These are phyloP conservation scores for Tremellales sp. DNA, from an alignment of 1,284 basidiomycete species.

Conservation along the genomic window DNA sequence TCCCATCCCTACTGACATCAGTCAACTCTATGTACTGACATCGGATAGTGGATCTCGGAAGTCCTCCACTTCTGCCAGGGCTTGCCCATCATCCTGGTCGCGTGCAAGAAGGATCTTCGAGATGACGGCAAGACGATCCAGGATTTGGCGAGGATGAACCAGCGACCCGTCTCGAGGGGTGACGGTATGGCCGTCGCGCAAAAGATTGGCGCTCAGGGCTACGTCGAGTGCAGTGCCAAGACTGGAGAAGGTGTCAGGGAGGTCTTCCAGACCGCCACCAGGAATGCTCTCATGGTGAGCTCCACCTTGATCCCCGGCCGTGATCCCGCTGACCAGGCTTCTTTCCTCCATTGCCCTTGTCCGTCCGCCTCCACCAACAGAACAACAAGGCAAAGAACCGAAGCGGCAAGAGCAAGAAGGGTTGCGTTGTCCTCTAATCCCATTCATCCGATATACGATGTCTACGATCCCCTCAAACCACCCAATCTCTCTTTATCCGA, in stretches of 20 bases:
- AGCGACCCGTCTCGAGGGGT: constrained; percentile 64
- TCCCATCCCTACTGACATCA: not conserved
- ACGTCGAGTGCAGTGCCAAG: constrained; percentile 87
- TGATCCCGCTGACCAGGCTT: no score
- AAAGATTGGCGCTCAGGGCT: constrained; percentile 83
- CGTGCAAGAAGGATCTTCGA: constrained; percentile 87
- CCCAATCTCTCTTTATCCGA: not conserved
- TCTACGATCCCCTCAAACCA: no score
- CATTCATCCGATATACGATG: no score
- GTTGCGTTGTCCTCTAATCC: constrained; percentile 56
- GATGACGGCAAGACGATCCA: constrained; percentile 73
- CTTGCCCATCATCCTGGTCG: constrained; percentile 83
- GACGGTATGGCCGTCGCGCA: constrained; percentile 80
- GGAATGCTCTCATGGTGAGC: constrained; percentile 64
- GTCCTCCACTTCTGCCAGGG: constrained; percentile 88
- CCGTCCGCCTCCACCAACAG: no score
- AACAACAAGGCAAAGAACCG: constrained; percentile 36
- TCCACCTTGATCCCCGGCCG: no score
- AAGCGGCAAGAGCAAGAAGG: constrained; percentile 30
- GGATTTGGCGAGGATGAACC: constrained; percentile 73
- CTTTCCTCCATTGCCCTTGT: no score
- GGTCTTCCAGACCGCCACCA: constrained; percentile 85
- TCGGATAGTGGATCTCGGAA: constrained; percentile 79
- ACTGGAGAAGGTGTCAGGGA: constrained; percentile 84
- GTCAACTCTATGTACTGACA: constrained; percentile 10